Conservation (phyloP, 1,139 yeast genomes). For the Sugiyamaella xylanicola region DNA sequence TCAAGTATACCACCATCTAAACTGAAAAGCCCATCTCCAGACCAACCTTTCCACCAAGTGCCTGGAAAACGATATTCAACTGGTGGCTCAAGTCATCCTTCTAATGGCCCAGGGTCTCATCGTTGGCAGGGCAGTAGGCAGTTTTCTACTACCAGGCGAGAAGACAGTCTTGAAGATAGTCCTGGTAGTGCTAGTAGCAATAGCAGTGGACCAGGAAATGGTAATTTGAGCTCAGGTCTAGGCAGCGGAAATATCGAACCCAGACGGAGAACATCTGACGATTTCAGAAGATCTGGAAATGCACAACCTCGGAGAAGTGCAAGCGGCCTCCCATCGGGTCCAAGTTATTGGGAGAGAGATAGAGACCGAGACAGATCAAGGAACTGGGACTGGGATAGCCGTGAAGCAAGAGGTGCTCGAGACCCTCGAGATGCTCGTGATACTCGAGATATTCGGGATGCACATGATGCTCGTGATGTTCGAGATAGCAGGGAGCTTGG, state of each 20-base stretch:
- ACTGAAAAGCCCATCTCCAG: constrained; percentile 12
- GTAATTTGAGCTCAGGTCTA: neutral
- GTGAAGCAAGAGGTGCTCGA: constrained; percentile 20
- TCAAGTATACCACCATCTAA: constrained; percentile 13
- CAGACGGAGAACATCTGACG: constrained; percentile 23
- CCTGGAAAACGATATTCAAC: constrained; percentile 8
- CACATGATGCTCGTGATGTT: constrained; percentile 1
- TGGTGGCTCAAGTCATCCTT: neutral
- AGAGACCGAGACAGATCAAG: constrained; percentile 23
- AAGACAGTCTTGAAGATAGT: neutral
- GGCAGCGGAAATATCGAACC: constrained; percentile 2
- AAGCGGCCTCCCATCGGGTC: constrained; percentile 23
- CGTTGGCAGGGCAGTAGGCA: constrained; percentile 13
- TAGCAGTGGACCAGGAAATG: neutral
- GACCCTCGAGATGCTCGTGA: constrained; percentile 5
- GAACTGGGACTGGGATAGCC: constrained; percentile 25
- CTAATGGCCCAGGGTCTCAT: constrained; percentile 1
- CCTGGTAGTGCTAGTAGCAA: neutral
- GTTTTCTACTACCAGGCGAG: constrained; percentile 8
- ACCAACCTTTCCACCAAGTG: constrained; percentile 5
- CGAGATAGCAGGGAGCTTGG: constrained; percentile 1
- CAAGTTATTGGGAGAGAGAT: constrained; percentile 26
- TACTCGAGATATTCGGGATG: neutral
- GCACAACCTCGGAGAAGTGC: constrained; percentile 19
- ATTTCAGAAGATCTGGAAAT: constrained; percentile 20